phyloP scores from a whole-genome alignment of 129 eudicot genomes.

The Sambucus nigra region DNA sequence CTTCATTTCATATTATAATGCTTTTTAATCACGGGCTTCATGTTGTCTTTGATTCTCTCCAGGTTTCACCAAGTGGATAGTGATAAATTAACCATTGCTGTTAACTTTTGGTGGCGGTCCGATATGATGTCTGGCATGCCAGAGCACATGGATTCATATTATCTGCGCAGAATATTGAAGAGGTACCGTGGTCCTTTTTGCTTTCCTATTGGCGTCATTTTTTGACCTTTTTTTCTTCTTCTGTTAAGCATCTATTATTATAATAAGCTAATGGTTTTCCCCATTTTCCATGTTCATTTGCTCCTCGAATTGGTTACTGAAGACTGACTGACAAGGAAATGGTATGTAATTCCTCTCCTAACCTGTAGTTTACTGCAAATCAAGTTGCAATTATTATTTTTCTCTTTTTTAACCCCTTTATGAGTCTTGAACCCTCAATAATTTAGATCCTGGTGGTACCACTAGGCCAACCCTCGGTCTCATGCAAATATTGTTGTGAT shows the following conservation, averaged over 20 bases:
- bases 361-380: conserved; percentile 7
- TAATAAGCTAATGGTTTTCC: conserved; percentile 11
- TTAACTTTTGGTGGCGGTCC: conserved; percentile 97
- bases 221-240: neutral
- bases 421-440: no score
- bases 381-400: no score
- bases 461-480: no score
- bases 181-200: conserved; percentile 30
- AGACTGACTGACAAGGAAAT: conserved; percentile 85
- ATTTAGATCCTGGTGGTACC: no score
- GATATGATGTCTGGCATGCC: conserved; percentile 59
- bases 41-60: neutral
- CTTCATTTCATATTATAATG: no score
- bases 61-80: conserved; percentile 99
- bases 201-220: neutral
- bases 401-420: no score
- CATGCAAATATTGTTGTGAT: no score
- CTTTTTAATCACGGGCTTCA: no score
- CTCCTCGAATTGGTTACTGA: conserved; percentile 9
- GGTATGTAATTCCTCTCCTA: conserved; percentile 36
- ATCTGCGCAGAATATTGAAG: conserved; percentile 73
- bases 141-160: conserved; percentile 95
- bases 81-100: conserved; percentile 70
- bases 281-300: conserved; percentile 24
- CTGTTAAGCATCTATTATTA: neutral